Percentiles rank a stretch among this genome's conserved stretches.
Conservation (phyloP, 2,329 filamentous ascomycete genomes). For the Bertia moriformis region DNA sequence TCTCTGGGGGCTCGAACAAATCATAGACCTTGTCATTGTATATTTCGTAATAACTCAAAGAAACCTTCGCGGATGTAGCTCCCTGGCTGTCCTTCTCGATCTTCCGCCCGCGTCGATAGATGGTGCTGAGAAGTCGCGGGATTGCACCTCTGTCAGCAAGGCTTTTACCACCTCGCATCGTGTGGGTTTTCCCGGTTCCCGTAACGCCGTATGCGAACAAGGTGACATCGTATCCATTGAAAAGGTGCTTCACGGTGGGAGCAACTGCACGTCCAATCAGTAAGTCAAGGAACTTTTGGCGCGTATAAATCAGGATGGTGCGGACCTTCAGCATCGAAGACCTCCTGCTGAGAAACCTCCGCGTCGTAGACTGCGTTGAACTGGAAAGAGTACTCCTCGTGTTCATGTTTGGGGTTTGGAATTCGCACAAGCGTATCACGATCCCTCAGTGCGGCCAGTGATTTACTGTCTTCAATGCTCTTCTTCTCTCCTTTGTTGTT, state of each 20-base stretch:
- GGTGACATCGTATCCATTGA: conserved; percentile 75
- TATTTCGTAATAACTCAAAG: conserved; percentile 86
- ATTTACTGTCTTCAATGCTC: too few relatives aligned
- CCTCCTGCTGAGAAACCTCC: conserved; percentile 63
- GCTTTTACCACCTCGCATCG: conserved; percentile 82
- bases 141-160: conserved; percentile 79
- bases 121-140: conserved; percentile 67
- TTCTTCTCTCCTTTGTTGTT: too few relatives aligned
- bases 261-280: conserved; percentile 40
- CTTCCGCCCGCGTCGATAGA: conserved; percentile 76
- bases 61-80: conserved; percentile 56
- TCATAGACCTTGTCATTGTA: conserved; percentile 95
- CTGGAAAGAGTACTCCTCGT: conserved; percentile 81
- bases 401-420: conserved; percentile 83
- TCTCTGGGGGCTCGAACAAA: conserved; percentile 74
- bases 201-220: conserved; percentile 90
- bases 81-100: conserved; percentile 65
- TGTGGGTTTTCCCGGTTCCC: conserved; percentile 88
- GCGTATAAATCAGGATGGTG: not conserved
- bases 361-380: conserved; percentile 89
- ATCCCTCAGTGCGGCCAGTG: not conserved
- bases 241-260: conserved; percentile 80
- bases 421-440: conserved; percentile 32
- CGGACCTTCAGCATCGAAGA: conserved; percentile 80
- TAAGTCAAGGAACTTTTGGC: conserved; percentile 5